Evolutionary conservation across 768 basidiomycete species (phyloP).

Genomic region (Rhodotorula babjevae): DNA sequence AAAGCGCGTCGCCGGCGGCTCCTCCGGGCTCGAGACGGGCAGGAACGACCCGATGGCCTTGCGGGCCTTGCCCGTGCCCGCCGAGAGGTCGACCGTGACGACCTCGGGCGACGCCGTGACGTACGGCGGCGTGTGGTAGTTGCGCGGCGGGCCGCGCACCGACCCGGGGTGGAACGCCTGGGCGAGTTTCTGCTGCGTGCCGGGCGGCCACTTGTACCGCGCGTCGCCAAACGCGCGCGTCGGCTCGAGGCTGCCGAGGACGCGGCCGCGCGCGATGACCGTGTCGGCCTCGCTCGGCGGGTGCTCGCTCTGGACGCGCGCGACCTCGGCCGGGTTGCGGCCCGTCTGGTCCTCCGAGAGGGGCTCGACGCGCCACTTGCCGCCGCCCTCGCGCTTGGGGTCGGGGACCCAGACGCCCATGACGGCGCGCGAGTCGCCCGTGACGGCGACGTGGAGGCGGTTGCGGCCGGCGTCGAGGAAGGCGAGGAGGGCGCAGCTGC

Average conservation of each 20-base stretch:
- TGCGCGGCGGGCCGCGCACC: conserved; percentile 50
- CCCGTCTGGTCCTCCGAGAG: conserved; percentile 95
- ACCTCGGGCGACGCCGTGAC: conserved; percentile 73
- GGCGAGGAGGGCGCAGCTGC: conserved; percentile 86
- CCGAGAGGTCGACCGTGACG: conserved; percentile 58
- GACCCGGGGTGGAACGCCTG: conserved; percentile 57
- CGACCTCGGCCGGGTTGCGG: conserved; percentile 75
- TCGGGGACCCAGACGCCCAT: conserved; percentile 81
- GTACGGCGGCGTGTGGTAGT: conserved; percentile 85
- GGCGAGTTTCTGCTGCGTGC: conserved; percentile 66
- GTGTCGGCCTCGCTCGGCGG: conserved; percentile 66
- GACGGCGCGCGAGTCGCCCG: conserved; percentile 91
- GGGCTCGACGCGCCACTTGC: conserved; percentile 83
- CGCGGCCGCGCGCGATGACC: conserved; percentile 73
- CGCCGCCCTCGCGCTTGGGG: conserved; percentile 51
- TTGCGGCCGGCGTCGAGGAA: conserved; percentile 76
- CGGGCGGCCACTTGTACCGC: conserved; percentile 67
- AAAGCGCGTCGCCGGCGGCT: conserved; percentile 57
- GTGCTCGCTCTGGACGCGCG: conserved; percentile 80
- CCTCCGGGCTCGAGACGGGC: conserved; percentile 20
- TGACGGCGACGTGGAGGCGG: conserved; percentile 81
- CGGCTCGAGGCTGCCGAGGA: conserved; percentile 83
- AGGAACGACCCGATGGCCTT: conserved; percentile 41
- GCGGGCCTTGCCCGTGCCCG: conserved; percentile 30
- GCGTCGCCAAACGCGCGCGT: conserved; percentile 72